Evolutionary conservation across 345 rosid genomes (phyloP).

Genomic region (Salix arbutifolia): DNA sequence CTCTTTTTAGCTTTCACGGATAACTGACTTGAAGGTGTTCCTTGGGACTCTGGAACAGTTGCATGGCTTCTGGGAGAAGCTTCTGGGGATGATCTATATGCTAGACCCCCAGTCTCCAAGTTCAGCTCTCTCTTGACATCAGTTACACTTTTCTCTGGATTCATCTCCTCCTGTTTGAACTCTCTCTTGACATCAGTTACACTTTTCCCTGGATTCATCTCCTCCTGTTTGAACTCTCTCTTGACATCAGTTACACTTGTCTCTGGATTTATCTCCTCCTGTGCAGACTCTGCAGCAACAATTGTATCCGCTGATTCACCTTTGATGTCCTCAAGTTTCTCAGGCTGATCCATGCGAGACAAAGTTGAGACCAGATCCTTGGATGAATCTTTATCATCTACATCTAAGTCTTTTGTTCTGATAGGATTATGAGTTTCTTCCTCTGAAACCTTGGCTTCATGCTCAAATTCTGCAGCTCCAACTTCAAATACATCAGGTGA

Average conservation of each 20-base stretch:
- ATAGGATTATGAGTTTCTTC: slow-evolving; percentile 28
- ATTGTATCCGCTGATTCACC: slow-evolving; percentile 30
- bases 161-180: no score
- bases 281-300: slow-evolving; percentile 26
- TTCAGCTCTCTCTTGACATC: slow-evolving; percentile 18
- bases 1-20: slow-evolving; percentile 53
- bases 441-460: slow-evolving; percentile 38
- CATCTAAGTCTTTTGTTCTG: slow-evolving; percentile 24
- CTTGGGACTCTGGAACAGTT: slow-evolving; percentile 66
- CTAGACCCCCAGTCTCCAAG: slow-evolving; percentile 37
- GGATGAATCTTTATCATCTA: slow-evolving; percentile 33
- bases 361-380: slow-evolving; percentile 19
- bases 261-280: slow-evolving; percentile 24
- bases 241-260: slow-evolving; percentile 17
- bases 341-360: slow-evolving; percentile 26
- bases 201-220: no score
- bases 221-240: slow-evolving; percentile 11
- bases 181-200: slow-evolving; percentile 30
- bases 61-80: slow-evolving; percentile 56
- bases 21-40: slow-evolving; percentile 80
- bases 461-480: slow-evolving; percentile 40
- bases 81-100: slow-evolving; percentile 48
- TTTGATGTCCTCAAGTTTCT: slow-evolving; percentile 26
- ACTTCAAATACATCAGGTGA: slow-evolving; percentile 65
- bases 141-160: no score